Evolutionary conservation across 495 filamentous ascomycete species (phyloP).

Genomic region (Amphirosellinia nigrospora): DNA sequence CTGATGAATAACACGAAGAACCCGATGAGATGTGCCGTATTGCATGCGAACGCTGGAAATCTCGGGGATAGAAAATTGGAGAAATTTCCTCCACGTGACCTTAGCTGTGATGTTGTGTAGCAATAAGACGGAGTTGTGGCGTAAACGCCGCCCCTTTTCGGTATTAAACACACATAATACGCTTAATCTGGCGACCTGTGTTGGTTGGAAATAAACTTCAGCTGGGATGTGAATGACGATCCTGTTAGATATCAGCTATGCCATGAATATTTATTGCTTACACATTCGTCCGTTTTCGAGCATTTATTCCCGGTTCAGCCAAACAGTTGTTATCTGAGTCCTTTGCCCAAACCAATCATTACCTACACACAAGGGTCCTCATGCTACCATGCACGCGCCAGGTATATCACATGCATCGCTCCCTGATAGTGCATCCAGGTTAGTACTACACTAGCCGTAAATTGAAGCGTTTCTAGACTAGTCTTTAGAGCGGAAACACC

Average conservation of each 20-base stretch:
- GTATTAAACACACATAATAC: background rate
- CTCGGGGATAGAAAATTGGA: too few relatives aligned
- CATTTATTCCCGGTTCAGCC: background rate
- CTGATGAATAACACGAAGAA: background rate
- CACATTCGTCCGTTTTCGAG: background rate
- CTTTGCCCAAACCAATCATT: background rate
- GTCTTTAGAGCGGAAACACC: background rate
- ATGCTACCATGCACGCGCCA: constrained; percentile 7
- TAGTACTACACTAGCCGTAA: background rate
- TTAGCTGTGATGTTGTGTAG: too few relatives aligned
- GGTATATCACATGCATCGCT: background rate
- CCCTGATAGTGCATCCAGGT: background rate
- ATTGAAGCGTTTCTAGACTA: background rate
- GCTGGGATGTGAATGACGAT: background rate
- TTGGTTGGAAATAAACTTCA: background rate
- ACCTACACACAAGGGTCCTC: background rate
- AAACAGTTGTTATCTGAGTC: background rate
- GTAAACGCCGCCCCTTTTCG: too few relatives aligned
- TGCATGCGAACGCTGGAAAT: too few relatives aligned
- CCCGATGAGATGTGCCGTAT: background rate
- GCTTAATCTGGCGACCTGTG: background rate
- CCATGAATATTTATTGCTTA: background rate
- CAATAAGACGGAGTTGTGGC: too few relatives aligned
- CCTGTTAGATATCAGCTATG: background rate
- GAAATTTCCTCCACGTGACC: too few relatives aligned